Evolutionary conservation across 352 stramenopile species (phyloP).

Genomic region (Aphanomyces astaci): DNA sequence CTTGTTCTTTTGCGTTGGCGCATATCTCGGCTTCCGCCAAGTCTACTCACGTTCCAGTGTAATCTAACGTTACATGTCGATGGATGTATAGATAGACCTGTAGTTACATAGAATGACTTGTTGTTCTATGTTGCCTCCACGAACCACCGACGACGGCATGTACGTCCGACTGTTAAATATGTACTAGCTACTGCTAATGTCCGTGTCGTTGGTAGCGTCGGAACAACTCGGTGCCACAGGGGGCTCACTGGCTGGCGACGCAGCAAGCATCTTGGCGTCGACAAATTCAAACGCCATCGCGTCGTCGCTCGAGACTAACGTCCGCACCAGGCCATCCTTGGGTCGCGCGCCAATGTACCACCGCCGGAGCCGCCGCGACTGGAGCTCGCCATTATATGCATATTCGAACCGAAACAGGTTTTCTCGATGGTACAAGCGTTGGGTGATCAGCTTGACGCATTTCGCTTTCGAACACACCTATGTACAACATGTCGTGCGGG

Average conservation of each 20-base stretch:
- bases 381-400: conserved; percentile 58
- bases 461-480: conserved; percentile 47
- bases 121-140: too few relatives aligned
- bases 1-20: too few relatives aligned
- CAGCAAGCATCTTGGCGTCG: conserved; percentile 44
- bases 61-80: too few relatives aligned
- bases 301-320: conserved; percentile 51
- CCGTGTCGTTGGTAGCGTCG: too few relatives aligned
- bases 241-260: background rate
- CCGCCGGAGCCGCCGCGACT: conserved; percentile 50
- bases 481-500: too few relatives aligned
- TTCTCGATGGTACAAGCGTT: conserved; percentile 46
- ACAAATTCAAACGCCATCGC: conserved; percentile 51
- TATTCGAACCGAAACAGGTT: conserved; percentile 60
- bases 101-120: too few relatives aligned
- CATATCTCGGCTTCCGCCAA: too few relatives aligned
- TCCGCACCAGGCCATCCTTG: conserved; percentile 51
- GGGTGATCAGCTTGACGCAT: conserved; percentile 39
- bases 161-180: too few relatives aligned
- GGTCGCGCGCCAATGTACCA: conserved; percentile 66
- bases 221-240: background rate
- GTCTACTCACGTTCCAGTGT: too few relatives aligned
- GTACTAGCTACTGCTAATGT: too few relatives aligned
- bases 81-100: too few relatives aligned
- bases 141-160: too few relatives aligned